Conservation (phyloP, 2,329 filamentous ascomycete species). For the Ophiobolus disseminans region DNA sequence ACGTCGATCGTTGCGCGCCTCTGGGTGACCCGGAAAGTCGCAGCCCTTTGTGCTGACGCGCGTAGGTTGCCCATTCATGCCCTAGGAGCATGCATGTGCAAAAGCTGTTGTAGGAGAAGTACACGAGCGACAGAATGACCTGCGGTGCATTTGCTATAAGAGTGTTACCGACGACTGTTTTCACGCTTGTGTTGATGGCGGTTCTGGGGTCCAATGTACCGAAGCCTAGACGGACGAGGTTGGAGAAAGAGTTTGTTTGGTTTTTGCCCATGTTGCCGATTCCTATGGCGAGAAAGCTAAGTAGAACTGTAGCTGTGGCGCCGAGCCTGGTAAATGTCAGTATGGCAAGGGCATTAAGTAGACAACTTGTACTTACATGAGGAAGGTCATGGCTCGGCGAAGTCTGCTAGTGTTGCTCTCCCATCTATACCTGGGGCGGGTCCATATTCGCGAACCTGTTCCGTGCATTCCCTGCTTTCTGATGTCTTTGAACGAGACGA, state of each 20-base stretch:
- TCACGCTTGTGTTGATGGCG: background rate
- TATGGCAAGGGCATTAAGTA: too few species aligned
- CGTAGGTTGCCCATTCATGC: conserved; percentile 56
- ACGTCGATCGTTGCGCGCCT: conserved; percentile 46
- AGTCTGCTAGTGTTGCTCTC: too few species aligned
- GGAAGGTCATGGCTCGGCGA: too few species aligned
- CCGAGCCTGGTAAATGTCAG: too few species aligned
- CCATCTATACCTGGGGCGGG: too few species aligned
- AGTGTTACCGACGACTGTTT: conserved; percentile 12
- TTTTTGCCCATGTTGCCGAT: too few species aligned
- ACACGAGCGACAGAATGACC: conserved; percentile 54
- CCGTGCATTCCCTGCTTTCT: too few species aligned
- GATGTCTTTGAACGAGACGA: too few species aligned
- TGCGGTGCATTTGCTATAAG: conserved; percentile 58
- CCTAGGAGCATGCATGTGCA: conserved; percentile 56
- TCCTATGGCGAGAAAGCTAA: too few species aligned
- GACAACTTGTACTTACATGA: too few species aligned
- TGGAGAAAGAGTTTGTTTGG: too few species aligned
- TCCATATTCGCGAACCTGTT: too few species aligned
- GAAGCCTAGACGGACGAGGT: background rate
- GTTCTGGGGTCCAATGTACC: background rate
- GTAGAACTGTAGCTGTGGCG: background rate
- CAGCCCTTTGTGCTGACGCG: conserved; percentile 37
- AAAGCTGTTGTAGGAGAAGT: conserved; percentile 55
- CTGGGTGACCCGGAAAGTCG: conserved; percentile 44